phyloP scores from a whole-genome alignment of 495 filamentous ascomycete species.

The Hypoxylon cercidicola region DNA sequence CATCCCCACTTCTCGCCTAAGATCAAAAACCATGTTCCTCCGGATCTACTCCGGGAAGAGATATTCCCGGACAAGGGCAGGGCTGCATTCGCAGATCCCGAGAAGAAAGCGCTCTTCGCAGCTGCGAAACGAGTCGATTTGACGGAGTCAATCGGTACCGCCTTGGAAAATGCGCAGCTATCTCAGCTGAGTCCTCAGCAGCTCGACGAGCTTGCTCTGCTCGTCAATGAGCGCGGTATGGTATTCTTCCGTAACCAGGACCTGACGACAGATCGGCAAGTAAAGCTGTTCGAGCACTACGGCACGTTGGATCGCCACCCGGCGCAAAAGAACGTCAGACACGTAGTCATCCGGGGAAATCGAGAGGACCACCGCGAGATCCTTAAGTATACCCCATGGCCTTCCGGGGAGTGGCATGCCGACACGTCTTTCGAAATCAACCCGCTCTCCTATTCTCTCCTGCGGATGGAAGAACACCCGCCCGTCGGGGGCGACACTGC shows the following conservation, averaged over 20 bases:
- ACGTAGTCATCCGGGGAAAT: constrained; percentile 41
- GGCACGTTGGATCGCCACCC: constrained; percentile 61
- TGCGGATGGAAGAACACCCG: constrained; percentile 67
- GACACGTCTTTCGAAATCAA: constrained; percentile 65
- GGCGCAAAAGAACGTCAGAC: constrained; percentile 58
- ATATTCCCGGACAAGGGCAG: constrained; percentile 59
- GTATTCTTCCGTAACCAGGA: constrained; percentile 63
- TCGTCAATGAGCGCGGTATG: constrained; percentile 58
- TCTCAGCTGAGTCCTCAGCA: constrained; percentile 53
- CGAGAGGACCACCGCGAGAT: constrained; percentile 44
- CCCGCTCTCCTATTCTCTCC: constrained; percentile 61
- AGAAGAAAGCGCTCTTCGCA: constrained; percentile 60
- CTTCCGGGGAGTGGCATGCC: constrained; percentile 59
- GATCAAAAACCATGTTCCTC: constrained; percentile 57
- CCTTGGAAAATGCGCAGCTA: constrained; percentile 60
- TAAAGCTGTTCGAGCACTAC: constrained; percentile 63
- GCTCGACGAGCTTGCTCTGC: constrained; percentile 58
- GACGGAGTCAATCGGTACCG: constrained; percentile 64
- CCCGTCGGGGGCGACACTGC: constrained; percentile 64
- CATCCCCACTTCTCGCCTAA: constrained; percentile 76
- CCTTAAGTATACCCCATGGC: constrained; percentile 44
- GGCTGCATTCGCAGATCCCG: constrained; percentile 61
- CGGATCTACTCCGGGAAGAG: constrained; percentile 55
- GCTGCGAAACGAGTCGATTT: constrained; percentile 57
- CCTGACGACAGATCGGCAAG: constrained; percentile 62